Conservation (phyloP, 495 filamentous ascomycete species). For the Penicillium canariense region DNA sequence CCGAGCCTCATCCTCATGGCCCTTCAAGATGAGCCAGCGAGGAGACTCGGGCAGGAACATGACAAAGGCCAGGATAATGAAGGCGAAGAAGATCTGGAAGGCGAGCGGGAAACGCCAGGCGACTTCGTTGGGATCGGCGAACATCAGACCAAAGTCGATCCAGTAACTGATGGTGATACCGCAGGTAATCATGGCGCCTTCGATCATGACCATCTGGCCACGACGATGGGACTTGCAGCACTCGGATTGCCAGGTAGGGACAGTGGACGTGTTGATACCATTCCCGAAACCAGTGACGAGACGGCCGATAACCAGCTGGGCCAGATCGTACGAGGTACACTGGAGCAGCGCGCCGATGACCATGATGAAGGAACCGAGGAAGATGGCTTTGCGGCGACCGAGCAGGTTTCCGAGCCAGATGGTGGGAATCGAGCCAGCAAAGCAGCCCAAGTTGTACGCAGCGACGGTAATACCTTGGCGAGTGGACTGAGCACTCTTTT, state of each 20-base stretch:
- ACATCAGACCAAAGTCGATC: conserved; percentile 71
- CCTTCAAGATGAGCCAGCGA: conserved; percentile 70
- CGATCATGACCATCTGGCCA: conserved; percentile 78
- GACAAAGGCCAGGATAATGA: conserved; percentile 59
- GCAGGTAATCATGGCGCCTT: conserved; percentile 67
- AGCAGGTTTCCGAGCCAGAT: conserved; percentile 59
- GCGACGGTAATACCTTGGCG: conserved; percentile 63
- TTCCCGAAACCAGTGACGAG: conserved; percentile 61
- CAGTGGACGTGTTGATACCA: conserved; percentile 63
- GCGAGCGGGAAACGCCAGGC: conserved; percentile 76
- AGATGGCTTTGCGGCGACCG: conserved; percentile 55
- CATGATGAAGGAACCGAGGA: conserved; percentile 59
- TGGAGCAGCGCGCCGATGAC: conserved; percentile 59
- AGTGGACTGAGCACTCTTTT: conserved; percentile 46
- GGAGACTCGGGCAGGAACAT: conserved; percentile 70
- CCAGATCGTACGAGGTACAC: conserved; percentile 56
- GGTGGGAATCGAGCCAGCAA: conserved; percentile 58
- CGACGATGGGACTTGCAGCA: conserved; percentile 70
- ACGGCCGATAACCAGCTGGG: conserved; percentile 64
- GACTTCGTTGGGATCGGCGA: conserved; percentile 58
- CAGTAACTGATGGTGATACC: conserved; percentile 75
- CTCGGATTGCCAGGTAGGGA: conserved; percentile 76
- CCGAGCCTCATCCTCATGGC: conserved; percentile 62
- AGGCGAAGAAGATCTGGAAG: conserved; percentile 67
- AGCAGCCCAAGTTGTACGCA: conserved; percentile 64